A percentile compares a stretch with the other conserved stretches of the same genome.
phyloP scores from a whole-genome alignment of 2,329 filamentous ascomycete species.

The Chalaropsis thielavioides region DNA sequence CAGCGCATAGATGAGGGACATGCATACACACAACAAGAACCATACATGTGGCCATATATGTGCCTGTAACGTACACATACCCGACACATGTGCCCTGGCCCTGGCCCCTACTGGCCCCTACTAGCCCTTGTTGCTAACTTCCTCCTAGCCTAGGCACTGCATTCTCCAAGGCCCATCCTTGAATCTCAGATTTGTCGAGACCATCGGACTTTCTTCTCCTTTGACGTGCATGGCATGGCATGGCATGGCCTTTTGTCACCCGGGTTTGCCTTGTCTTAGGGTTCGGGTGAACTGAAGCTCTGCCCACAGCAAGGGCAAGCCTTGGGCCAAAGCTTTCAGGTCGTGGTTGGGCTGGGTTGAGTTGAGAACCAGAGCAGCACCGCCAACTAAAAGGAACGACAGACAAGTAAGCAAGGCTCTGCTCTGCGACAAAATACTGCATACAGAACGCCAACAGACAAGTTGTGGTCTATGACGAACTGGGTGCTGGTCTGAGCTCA shows the following conservation, averaged over 20 bases:
- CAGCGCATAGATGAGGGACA: neutral
- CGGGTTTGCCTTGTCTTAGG: neutral
- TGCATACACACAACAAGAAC: too few relatives aligned
- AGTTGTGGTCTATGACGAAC: neutral
- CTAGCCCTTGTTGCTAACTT: too few relatives aligned
- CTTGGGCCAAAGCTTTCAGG: neutral
- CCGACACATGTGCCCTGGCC: too few relatives aligned
- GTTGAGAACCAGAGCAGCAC: neutral
- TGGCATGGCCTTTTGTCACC: neutral
- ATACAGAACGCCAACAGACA: neutral
- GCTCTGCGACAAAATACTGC: neutral
- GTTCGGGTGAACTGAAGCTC: neutral
- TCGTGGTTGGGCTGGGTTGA: too few relatives aligned
- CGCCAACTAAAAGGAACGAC: neutral
- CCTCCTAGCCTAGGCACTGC: neutral
- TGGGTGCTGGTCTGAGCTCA: neutral
- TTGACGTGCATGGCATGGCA: neutral
- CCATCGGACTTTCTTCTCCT: neutral
- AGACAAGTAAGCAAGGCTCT: neutral
- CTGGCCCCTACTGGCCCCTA: too few relatives aligned
- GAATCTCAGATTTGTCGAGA: neutral
- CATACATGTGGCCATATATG: too few relatives aligned
- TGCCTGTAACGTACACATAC: too few relatives aligned
- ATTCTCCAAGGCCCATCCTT: neutral
- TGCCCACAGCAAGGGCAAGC: neutral